These are phyloP conservation scores for Tulasnella sp. DNA, from an alignment of 768 basidiomycete species.

Conservation along the genomic window DNA sequence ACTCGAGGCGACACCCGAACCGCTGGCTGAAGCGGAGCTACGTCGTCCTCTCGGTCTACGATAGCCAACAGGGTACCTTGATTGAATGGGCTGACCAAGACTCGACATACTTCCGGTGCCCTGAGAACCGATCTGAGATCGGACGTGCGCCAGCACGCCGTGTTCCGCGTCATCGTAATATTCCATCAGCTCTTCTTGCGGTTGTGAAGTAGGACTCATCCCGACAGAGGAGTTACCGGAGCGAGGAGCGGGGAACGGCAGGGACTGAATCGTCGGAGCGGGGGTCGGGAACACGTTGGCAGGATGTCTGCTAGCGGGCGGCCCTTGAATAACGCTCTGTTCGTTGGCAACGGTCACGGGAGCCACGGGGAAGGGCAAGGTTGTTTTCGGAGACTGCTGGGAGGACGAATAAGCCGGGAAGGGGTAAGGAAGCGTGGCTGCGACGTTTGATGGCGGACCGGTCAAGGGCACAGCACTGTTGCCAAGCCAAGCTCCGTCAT, in stretches of 20 bases:
- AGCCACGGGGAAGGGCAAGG: conserved; percentile 6
- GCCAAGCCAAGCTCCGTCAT: neutral
- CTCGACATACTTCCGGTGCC: conserved; percentile 63
- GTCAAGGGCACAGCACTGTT: neutral
- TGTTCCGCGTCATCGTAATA: neutral
- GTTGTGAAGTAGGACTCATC: neutral
- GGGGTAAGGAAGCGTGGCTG: neutral
- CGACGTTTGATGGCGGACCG: neutral
- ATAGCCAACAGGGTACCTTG: conserved; percentile 10
- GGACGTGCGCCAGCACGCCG: neutral
- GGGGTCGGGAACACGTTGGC: conserved; percentile 10
- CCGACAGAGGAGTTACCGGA: neutral
- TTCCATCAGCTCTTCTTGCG: neutral
- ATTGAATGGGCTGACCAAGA: conserved; percentile 57
- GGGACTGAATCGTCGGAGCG: neutral
- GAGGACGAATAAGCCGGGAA: neutral
- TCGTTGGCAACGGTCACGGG: neutral
- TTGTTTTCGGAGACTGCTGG: neutral
- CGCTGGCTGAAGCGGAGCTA: conserved; percentile 8
- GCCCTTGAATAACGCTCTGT: neutral
- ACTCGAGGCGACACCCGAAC: neutral
- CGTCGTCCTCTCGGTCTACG: neutral
- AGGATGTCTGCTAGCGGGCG: neutral
- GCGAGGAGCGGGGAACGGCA: conserved; percentile 9
- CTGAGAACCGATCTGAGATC: conserved; percentile 5